A percentile compares a stretch with the other conserved stretches of the same genome.
These are phyloP conservation scores for Diophrys sp. DNA, from an alignment of 73 alveolate genomes.

Conservation along the genomic window DNA sequence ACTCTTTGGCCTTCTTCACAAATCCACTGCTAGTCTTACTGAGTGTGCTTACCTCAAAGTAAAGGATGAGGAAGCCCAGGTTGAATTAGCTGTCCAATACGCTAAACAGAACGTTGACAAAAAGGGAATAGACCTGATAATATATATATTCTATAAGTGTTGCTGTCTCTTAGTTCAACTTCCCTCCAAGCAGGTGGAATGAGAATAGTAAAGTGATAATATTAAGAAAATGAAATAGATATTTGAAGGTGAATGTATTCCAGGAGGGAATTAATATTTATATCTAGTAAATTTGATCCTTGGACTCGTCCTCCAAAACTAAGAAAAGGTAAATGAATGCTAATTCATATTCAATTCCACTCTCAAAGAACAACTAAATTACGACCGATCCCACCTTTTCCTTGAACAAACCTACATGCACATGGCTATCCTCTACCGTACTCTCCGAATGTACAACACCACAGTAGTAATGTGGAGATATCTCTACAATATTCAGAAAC, in stretches of 20 bases:
- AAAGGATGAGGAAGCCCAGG: background rate
- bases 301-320: background rate
- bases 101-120: background rate
- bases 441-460: background rate
- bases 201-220: too few relatives aligned
- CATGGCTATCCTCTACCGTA: conserved; percentile 2
- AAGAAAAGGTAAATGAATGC: too few relatives aligned
- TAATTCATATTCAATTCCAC: too few relatives aligned
- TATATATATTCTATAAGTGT: too few relatives aligned
- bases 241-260: background rate
- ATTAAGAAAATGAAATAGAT: background rate
- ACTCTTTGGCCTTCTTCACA: background rate
- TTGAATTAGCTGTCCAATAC: background rate
- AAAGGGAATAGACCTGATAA: background rate
- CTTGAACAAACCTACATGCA: conserved; percentile 23
- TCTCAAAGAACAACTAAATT: background rate
- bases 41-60: background rate
- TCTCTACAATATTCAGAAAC: conserved; percentile 5
- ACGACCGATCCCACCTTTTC: conserved; percentile 3
- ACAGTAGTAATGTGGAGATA: conserved; percentile 11
- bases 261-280: background rate
- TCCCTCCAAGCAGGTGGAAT: background rate
- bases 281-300: background rate
- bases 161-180: background rate
- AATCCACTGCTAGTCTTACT: background rate